Base-by-base conservation (phyloP, 2,329 filamentous ascomycete species). In the Pseudocercospora eumusae region DNA sequence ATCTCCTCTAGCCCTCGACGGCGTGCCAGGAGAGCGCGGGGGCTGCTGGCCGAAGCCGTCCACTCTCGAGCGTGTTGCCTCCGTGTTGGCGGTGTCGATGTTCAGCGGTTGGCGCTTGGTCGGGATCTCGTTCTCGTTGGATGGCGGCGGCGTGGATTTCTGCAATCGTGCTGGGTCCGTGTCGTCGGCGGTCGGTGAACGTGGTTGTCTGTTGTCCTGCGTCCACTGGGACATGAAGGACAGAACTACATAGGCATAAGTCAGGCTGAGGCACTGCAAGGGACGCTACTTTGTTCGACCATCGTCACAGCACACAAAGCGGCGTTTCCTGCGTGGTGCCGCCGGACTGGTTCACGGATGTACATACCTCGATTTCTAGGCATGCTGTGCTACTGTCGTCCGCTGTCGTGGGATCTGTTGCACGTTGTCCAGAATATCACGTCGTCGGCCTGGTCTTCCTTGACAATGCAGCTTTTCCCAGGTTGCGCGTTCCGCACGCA, bases 221-320 rank as follows among this genome's bases (percentile, higher is more conserved):
- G 88, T 89, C 81, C 90, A 88, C 78, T 88, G 86, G 76, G 90
- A 92, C 84, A 96, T 93, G 79, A 96, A 96, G 71, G 91, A 96
- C 70, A 92, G 83, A 61, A 96, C 92, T 96, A 77, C 27, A 49
- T 28, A 56, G 44, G 42, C 18, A 25, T 27, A 54, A 13, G 57
- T 63, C 53, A 65, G 62, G 56, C 61, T 56, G 44, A 40, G 57
- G 33, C 21, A 6, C 47, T 18, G 25, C 40, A 58, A 58, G 44
- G 42, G 44, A 58, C 25, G 28, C 44, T 52, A 15, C 20, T n/a
- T 50, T 25, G 21, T 31, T 52, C 47, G 47, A 27, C 47, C 21
- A 23, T 47, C 9, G 44, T 21, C 44, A 47, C 44, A 25, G 44
- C 44, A 47, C 20, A 47, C 18, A 47, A 25, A 47, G 44, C 47